Base-by-base conservation (phyloP, 345 rosid genomes). In the Populus davidiana region DNA sequence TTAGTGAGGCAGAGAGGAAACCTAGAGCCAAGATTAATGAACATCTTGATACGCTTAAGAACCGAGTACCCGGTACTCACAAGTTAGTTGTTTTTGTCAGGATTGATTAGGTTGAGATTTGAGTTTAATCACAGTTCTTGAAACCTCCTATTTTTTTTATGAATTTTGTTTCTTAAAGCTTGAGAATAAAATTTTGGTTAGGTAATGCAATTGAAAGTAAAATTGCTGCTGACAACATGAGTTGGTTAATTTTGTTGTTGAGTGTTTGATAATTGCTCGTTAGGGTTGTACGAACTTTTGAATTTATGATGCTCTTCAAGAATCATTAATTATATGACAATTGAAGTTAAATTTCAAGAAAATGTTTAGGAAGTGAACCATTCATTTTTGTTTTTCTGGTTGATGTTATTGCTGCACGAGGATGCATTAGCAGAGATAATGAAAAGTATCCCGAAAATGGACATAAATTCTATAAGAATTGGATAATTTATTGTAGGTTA, bases 1-100 rank as follows among this genome's bases (percentile, higher is more conserved):
- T 90, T 61, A 85, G 91, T 31, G 92, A 87, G 71, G 92, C 96
- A 1, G 96, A 91, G 86, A 89, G 92, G 85, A 25, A 88, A 93
- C 86, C 93, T 61, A 89, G 96, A 70, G 92, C 89, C 66, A 87
- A 93, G 84, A 91, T 91, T 85, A 91, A 91, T 83, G 80, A 89
- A 39, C 93, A 91, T 78, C 89, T 91, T 61, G 86, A 76, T 59
- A 86, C 92, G 1, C 93, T 90, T 29, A 91, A 92, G 17, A 78
- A 85, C 29, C 84, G 90, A 38, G 84, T 90, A 16, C 92, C 93
- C 71, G 72, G 80, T 84, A 80, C 85, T 8, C 84, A 79, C 21
- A 91, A 89, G 93, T 50, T 50, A 17, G n/a, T 1, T 50, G 59
- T 50, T 50, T 50, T 50, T 50, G 33, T 31, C 33, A 31, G 59